Conservation (phyloP, 2,329 filamentous ascomycete genomes). For the Gyromitra esculenta region DNA sequence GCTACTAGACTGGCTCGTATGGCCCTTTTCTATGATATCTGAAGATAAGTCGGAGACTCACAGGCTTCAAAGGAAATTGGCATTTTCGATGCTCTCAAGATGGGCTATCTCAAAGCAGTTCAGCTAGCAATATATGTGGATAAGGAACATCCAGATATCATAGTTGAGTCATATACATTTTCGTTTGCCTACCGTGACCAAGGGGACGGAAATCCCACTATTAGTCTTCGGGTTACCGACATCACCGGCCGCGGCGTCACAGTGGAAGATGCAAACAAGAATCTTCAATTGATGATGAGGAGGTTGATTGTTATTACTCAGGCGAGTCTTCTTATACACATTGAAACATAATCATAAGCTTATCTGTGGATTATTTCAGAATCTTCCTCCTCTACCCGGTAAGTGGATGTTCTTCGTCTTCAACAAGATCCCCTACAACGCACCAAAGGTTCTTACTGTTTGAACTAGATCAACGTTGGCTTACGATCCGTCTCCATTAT, state of each 20-base stretch:
- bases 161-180: conserved; percentile 58
- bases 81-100: conserved; percentile 57
- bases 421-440: neutral
- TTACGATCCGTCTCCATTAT: conserved; percentile 58
- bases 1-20: conserved; percentile 57
- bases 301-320: conserved; percentile 56
- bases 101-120: conserved; percentile 57
- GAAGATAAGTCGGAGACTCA: conserved; percentile 3
- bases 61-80: conserved; percentile 55
- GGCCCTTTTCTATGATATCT: neutral
- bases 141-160: conserved; percentile 55
- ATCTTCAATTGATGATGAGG: conserved; percentile 56
- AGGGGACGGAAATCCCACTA: conserved; percentile 40
- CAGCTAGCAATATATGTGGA: conserved; percentile 57
- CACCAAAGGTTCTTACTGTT: neutral
- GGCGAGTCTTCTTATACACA: conserved; percentile 13
- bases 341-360: neutral
- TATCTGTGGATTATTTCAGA: conserved; percentile 28
- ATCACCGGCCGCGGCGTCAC: conserved; percentile 49
- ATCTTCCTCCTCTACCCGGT: conserved; percentile 57
- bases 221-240: conserved; percentile 53
- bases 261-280: conserved; percentile 52
- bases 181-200: conserved; percentile 56
- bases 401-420: conserved; percentile 12
- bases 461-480: conserved; percentile 56